Conservation (phyloP, 768 basidiomycete genomes). For the Kwoniella heveanensis region DNA sequence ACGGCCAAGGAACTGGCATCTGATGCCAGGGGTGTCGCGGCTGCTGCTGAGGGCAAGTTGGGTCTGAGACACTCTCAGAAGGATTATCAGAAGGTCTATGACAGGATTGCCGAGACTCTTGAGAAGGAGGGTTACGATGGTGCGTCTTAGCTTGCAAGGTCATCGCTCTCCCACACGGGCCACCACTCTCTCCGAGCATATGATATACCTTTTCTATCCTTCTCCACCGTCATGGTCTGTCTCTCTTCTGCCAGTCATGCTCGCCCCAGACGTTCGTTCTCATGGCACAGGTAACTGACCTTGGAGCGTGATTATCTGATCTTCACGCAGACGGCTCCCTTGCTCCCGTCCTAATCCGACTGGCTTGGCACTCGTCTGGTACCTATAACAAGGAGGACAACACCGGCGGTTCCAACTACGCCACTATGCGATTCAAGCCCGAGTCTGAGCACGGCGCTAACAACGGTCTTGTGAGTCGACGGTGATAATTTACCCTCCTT, state of each 20-base stretch:
- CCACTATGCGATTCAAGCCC: conserved; percentile 96
- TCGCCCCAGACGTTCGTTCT: too few species aligned
- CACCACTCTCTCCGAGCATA: too few species aligned
- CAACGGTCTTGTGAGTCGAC: conserved; percentile 52
- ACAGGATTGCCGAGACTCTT: conserved; percentile 74
- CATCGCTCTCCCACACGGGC: too few species aligned
- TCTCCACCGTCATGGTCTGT: too few species aligned
- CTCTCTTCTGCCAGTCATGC: too few species aligned
- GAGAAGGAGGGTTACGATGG: conserved; percentile 83
- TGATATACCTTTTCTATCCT: too few species aligned
- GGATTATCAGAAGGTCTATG: conserved; percentile 97
- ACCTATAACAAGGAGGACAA: conserved; percentile 74
- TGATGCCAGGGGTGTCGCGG: conserved; percentile 66
- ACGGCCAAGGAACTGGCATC: conserved; percentile 66
- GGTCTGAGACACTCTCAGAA: conserved; percentile 71
- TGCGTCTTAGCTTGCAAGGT: too few species aligned
- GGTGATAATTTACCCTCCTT: background rate
- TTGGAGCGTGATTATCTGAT: too few species aligned
- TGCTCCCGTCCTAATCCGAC: conserved; percentile 80
- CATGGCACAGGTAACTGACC: too few species aligned
- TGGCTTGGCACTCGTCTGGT: conserved; percentile 93
- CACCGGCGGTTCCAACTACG: conserved; percentile 72
- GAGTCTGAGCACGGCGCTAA: conserved; percentile 69
- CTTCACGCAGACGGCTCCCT: conserved; percentile 48
- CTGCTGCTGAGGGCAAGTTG: conserved; percentile 61